Conservation (phyloP, 148 eudicot genomes). For the Cornus suecica region DNA sequence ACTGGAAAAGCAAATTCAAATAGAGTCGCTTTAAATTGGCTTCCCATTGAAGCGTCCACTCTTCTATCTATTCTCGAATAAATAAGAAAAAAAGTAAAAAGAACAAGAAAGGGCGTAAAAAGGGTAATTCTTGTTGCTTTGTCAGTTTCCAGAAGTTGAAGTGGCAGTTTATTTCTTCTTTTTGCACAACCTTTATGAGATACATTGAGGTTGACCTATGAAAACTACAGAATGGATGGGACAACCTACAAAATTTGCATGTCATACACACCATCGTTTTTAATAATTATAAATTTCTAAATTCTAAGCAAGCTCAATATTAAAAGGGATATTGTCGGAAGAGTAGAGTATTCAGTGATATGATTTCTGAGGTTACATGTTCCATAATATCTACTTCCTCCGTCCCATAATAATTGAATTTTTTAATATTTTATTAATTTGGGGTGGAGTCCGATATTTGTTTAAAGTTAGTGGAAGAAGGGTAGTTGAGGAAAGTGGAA, state of each 20-base stretch:
- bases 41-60: neutral
- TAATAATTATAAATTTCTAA: neutral
- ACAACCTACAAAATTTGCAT: constrained; percentile 9
- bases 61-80: neutral
- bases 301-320: constrained; percentile 9
- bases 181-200: constrained; percentile 2
- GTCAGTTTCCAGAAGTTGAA: constrained; percentile 24
- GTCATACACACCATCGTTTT: neutral
- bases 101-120: neutral
- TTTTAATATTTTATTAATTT: too few species aligned
- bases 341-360: too few species aligned
- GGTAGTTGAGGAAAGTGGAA: too few species aligned
- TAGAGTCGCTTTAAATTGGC: neutral
- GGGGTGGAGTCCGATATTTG: too few species aligned
- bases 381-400: too few species aligned
- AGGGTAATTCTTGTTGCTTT: constrained; percentile 15
- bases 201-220: constrained; percentile 14
- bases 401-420: too few species aligned
- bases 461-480: too few species aligned
- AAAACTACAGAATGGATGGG: constrained; percentile 30
- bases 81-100: too few species aligned
- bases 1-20: neutral
- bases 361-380: too few species aligned
- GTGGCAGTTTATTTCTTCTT: constrained; percentile 14
- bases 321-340: neutral